Evolutionary conservation across 2,329 filamentous ascomycete species (phyloP).

Genomic region (Grosmannia clavigera): DNA sequence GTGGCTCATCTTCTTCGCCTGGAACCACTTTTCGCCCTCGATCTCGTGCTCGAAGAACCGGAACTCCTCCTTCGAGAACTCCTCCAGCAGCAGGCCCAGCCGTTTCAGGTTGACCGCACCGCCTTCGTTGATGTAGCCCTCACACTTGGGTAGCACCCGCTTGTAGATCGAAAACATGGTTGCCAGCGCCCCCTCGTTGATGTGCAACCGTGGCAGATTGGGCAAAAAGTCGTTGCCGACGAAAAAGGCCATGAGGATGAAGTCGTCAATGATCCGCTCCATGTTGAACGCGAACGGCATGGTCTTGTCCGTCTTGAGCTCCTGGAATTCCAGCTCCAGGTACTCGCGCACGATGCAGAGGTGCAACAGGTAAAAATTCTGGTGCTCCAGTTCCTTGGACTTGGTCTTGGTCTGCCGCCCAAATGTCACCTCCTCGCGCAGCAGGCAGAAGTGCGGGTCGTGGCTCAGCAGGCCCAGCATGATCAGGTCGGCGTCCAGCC

Average conservation of each 20-base stretch:
- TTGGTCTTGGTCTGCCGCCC: constrained; percentile 78
- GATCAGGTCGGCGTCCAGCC: constrained; percentile 92
- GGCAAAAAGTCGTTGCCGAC: constrained; percentile 98
- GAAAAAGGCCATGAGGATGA: constrained; percentile 99
- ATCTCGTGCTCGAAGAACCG: constrained; percentile 89
- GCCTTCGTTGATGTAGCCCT: constrained; percentile 92
- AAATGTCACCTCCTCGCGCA: constrained; percentile 96
- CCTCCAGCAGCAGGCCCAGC: constrained; percentile 64
- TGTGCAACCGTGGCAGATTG: constrained; percentile 89
- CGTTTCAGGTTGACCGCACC: constrained; percentile 83
- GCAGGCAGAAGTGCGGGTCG: constrained; percentile 93
- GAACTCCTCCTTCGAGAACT: constrained; percentile 78
- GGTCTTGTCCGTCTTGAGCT: constrained; percentile 61
- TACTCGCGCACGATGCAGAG: constrained; percentile 97
- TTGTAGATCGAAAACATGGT: constrained; percentile 99
- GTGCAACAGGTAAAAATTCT: constrained; percentile 97
- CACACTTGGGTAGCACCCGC: constrained; percentile 69
- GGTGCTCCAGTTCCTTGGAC: constrained; percentile 92
- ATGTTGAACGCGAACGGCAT: constrained; percentile 77
- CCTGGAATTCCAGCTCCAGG: constrained; percentile 91
- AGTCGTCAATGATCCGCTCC: constrained; percentile 95
- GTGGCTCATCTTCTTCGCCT: constrained; percentile 56
- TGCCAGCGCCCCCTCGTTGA: constrained; percentile 93
- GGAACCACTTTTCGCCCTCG: constrained; percentile 82
- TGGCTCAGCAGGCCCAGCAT: constrained; percentile 97